These are phyloP conservation scores for Tylopilus balloui DNA, from an alignment of 768 basidiomycete species.

Conservation along the genomic window DNA sequence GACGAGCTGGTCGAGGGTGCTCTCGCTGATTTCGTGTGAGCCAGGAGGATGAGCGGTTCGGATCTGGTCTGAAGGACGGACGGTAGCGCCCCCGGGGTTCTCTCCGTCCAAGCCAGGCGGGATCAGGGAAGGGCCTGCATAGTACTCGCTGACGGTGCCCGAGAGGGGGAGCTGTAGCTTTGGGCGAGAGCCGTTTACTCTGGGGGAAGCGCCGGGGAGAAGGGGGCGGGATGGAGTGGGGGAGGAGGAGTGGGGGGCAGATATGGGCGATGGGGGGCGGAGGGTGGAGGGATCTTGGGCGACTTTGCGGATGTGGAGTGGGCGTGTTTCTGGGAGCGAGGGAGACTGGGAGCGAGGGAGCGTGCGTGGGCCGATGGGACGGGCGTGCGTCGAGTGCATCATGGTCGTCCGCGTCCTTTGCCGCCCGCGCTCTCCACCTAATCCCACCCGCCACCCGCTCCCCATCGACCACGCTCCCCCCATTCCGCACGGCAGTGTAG, in stretches of 20 bases:
- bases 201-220: slow-evolving; percentile 28
- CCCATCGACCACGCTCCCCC: fast-evolving
- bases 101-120: slow-evolving; percentile 33
- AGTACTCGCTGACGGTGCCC: slow-evolving; percentile 27
- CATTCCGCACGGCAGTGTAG: slow-evolving; percentile 41
- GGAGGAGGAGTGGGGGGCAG: slow-evolving; percentile 27
- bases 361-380: slow-evolving; percentile 52
- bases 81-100: slow-evolving; percentile 39
- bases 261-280: slow-evolving; percentile 29
- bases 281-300: slow-evolving; percentile 26
- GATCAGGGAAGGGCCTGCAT: slow-evolving; percentile 30
- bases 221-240: slow-evolving; percentile 31
- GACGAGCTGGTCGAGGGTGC: slow-evolving; percentile 37
- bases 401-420: slow-evolving; percentile 21
- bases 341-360: slow-evolving; percentile 42
- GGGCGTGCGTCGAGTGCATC: slow-evolving; percentile 30
- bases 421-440: slow-evolving; percentile 2
- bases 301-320: slow-evolving; percentile 41
- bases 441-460: background rate
- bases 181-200: slow-evolving; percentile 27
- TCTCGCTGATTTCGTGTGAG: slow-evolving; percentile 26
- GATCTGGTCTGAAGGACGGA: slow-evolving; percentile 37
- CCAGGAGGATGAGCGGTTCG: slow-evolving; percentile 31
- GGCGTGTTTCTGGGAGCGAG: slow-evolving; percentile 33
- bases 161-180: slow-evolving; percentile 36